Evolutionary conservation across 257 asterid species (phyloP), one percentile per base, ranked within the genome.

Genomic region (Jacaranda mimosifolia): DNA sequence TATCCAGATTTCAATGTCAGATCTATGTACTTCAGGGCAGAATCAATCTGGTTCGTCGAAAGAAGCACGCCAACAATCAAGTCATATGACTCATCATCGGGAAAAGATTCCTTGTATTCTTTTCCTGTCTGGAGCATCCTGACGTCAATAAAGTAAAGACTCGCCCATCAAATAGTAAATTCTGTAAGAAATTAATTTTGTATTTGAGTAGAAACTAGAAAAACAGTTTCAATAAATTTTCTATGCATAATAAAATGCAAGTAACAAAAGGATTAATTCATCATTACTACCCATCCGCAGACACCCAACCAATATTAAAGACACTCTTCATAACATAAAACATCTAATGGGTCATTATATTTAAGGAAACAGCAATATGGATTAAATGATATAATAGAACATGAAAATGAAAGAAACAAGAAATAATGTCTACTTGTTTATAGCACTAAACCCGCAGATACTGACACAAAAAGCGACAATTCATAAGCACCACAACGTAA

Each of bases 1-100:
- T 79, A 88, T 72, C 97, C 98, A 67, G 92, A 84, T 82, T 78
- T 78, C 84, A 95, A 73, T 52, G 90, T 79, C 72, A 80, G 74
- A 73, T 95, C 92, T 66, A 93, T 78, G 79, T 83, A 87, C 77
- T 83, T 93, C 68, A 93, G 57, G 63, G 94, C 99, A 72, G 85
- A 70, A 78, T 91, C 96, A 57, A 90, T 78, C 71, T 85, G 89
- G 80, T 86, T 79, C 1, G 76, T 73, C 8, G 77, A 18, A 75
- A 93, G 91, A 70, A 93, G 89, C 89, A 89, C 72, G 76, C 84
- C 82, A 53, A 93, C 81, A 70, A 91, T 86, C 72, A 89, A 82
- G 88, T 95, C 94, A 80, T 86, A 91, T 26, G 98, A 88, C 86
- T 89, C 96, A 5, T 85, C 96, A 81, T 95, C 94, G n/a, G 99